Evolutionary conservation across 371 early-diverging fungal species (phyloP).

Genomic region (Zopfochytrium polystomum): DNA sequence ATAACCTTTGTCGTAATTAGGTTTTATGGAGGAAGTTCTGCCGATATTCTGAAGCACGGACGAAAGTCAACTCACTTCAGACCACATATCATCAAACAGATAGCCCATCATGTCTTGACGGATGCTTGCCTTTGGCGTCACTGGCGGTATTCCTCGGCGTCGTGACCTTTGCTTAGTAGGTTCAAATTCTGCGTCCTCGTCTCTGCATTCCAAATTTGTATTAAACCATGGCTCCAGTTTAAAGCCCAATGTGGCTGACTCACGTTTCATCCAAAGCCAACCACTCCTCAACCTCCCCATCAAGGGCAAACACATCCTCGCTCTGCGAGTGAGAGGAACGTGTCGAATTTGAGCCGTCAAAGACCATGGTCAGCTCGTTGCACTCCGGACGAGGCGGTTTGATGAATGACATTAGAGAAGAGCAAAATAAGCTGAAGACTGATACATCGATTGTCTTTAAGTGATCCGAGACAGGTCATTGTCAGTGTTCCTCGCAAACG

Average conservation of each 20-base stretch:
- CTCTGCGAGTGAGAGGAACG: too few relatives aligned
- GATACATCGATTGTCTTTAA: too few relatives aligned
- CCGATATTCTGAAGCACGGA: too few relatives aligned
- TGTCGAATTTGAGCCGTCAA: too few relatives aligned
- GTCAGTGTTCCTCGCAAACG: too few relatives aligned
- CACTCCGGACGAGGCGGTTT: too few relatives aligned
- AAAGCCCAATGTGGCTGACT: not conserved
- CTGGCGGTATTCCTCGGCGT: slow-evolving; percentile 24
- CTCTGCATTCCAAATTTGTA: not conserved
- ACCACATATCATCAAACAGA: slow-evolving; percentile 37
- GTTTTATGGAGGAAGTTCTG: too few relatives aligned
- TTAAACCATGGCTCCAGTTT: not conserved
- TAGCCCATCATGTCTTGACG: slow-evolving; percentile 35
- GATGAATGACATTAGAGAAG: too few relatives aligned
- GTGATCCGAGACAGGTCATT: too few relatives aligned
- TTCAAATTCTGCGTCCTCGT: slow-evolving; percentile 2
- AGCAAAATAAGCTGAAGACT: too few relatives aligned
- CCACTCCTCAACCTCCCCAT: slow-evolving; percentile 34
- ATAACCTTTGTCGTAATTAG: slow-evolving; percentile 16
- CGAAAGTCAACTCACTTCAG: too few relatives aligned
- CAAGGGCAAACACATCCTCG: slow-evolving; percentile 31
- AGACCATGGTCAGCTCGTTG: too few relatives aligned
- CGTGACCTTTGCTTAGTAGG: not conserved
- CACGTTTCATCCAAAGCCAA: slow-evolving; percentile 31
- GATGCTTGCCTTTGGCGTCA: slow-evolving; percentile 35